Evolutionary conservation across 1,139 yeast genomes (phyloP).

Genomic region (Yamadazyma membranifaciens): DNA sequence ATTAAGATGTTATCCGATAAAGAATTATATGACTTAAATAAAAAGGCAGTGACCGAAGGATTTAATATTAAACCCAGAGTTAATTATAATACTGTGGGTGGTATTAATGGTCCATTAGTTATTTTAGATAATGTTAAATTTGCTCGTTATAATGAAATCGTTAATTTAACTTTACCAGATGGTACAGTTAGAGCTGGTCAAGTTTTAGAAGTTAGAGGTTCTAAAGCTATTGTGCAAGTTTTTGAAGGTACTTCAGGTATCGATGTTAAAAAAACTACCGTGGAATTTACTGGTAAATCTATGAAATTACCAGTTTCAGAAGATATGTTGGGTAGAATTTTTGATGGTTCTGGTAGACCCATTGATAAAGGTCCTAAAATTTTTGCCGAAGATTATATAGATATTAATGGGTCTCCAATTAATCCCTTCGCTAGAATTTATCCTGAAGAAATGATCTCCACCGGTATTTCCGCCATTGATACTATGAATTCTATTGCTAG

Average conservation of each 20-base stretch:
- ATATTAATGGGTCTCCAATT: slow-evolving; percentile 97
- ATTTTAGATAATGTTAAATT: slow-evolving; percentile 94
- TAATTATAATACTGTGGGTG: slow-evolving; percentile 93
- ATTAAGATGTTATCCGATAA: slow-evolving; percentile 42
- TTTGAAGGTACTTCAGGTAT: slow-evolving; percentile 98
- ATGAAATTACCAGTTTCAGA: slow-evolving; percentile 94
- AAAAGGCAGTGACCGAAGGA: slow-evolving; percentile 88
- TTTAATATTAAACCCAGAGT: slow-evolving; percentile 87
- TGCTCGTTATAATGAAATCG: slow-evolving; percentile 96
- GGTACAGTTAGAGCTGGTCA: slow-evolving; percentile 95
- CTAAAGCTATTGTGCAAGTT: slow-evolving; percentile 96
- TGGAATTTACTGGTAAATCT: slow-evolving; percentile 94
- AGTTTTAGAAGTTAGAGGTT: slow-evolving; percentile 95
- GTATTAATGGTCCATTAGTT: slow-evolving; percentile 97
- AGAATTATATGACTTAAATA: slow-evolving; percentile 74
- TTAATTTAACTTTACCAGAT: slow-evolving; percentile 92
- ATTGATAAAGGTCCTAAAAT: slow-evolving; percentile 98
- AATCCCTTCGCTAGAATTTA: slow-evolving; percentile 97
- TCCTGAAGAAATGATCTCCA: slow-evolving; percentile 99
- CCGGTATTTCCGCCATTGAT: slow-evolving; percentile 97
- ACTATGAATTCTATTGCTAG: slow-evolving; percentile 99
- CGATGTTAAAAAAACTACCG: slow-evolving; percentile 95
- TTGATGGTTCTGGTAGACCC: slow-evolving; percentile 98
- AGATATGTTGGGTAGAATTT: slow-evolving; percentile 95
- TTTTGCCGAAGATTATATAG: slow-evolving; percentile 96